A percentile compares a stretch with the other conserved stretches of the same genome.
Evolutionary conservation across 1,139 yeast species (phyloP).

Genomic region (Sugiyamaella grinbergsii): DNA sequence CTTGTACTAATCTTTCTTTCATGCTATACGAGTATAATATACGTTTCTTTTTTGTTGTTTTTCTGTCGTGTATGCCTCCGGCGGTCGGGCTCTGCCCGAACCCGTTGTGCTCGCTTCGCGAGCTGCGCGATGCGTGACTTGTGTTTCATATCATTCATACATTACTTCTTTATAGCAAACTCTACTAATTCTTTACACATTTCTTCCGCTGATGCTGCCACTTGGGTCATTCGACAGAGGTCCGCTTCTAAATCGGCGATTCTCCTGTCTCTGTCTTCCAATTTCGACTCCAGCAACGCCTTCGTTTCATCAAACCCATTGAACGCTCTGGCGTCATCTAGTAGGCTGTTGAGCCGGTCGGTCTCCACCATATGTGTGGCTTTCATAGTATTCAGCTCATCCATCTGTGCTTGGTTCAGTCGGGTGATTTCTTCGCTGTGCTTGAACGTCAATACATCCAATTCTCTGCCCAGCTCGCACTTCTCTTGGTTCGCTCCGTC

Average conservation of each 20-base stretch:
- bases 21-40: neutral
- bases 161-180: neutral
- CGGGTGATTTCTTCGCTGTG: neutral
- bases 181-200: conserved; percentile 1
- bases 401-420: neutral
- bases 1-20: neutral
- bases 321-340: neutral
- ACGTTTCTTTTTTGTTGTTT: neutral
- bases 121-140: neutral
- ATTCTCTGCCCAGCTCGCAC: conserved; percentile 1
- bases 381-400: neutral
- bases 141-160: neutral
- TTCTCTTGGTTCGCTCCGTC: conserved; percentile 9
- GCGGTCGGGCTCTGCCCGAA: conserved; percentile 10
- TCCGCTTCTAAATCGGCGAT: neutral
- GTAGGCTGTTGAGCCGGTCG: neutral
- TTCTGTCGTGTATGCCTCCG: neutral
- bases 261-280: neutral
- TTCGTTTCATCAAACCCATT: neutral
- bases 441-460: neutral
- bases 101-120: conserved; percentile 10
- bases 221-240: neutral
- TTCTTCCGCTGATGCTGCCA: neutral
- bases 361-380: conserved; percentile 1
- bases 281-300: neutral